These are phyloP conservation scores for Wickerhamomyces chambardii DNA, from an alignment of 805 yeast species.

Conservation along the genomic window DNA sequence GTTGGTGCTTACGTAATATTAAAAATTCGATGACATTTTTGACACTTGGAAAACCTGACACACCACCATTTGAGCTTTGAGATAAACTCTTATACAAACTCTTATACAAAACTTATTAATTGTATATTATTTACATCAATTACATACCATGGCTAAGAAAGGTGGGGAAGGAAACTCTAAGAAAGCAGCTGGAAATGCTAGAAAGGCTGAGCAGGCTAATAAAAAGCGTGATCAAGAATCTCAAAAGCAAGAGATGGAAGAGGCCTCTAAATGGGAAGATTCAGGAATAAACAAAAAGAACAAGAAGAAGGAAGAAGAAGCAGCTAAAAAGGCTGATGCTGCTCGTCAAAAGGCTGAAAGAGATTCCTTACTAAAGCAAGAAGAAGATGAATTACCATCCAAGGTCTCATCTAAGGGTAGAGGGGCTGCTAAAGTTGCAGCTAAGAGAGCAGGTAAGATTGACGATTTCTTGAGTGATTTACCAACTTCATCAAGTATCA, in stretches of 20 bases:
- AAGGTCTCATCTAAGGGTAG: constrained; percentile 51
- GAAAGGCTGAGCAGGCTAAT: constrained; percentile 56
- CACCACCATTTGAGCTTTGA: too few species aligned
- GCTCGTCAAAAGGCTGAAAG: constrained; percentile 77
- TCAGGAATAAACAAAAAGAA: constrained; percentile 62
- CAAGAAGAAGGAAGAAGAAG: constrained; percentile 62
- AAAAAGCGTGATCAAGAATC: constrained; percentile 45
- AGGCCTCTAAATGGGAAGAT: constrained; percentile 53
- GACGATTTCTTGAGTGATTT: constrained; percentile 55
- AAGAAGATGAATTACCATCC: constrained; percentile 53
- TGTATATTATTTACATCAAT: too few species aligned
- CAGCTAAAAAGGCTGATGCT: constrained; percentile 66
- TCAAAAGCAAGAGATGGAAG: constrained; percentile 37
- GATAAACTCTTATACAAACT: too few species aligned
- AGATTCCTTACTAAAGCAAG: constrained; percentile 55
- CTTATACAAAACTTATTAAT: too few species aligned
- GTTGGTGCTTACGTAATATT: too few species aligned
- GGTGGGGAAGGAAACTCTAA: constrained; percentile 40
- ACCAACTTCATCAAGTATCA: constrained; percentile 43
- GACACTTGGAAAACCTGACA: too few species aligned
- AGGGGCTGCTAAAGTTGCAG: constrained; percentile 62
- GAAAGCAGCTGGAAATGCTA: constrained; percentile 57
- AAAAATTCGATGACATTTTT: too few species aligned
- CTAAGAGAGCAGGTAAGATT: constrained; percentile 48
- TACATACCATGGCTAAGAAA: constrained; percentile 33